phyloP scores from a whole-genome alignment of 2,329 filamentous ascomycete genomes.

The Anisogramma anomala region DNA sequence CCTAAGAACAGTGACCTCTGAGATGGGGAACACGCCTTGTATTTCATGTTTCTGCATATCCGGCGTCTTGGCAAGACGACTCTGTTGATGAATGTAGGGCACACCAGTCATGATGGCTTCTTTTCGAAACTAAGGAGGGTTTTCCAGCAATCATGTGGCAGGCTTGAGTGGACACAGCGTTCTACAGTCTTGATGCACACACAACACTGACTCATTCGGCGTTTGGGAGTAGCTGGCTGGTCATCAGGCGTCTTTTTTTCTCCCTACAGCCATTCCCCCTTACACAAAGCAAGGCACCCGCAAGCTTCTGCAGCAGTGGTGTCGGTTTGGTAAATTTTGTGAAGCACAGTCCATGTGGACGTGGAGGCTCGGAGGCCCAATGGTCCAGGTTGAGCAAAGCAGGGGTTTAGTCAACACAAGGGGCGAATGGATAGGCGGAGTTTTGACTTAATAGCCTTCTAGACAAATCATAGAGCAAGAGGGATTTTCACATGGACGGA shows the following conservation, averaged over 20 bases:
- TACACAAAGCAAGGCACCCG: not conserved
- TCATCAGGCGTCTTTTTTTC: not conserved
- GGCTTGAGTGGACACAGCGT: too few relatives aligned
- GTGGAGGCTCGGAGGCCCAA: not conserved
- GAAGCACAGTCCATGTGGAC: not conserved
- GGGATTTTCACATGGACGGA: too few relatives aligned
- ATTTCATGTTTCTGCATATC: too few relatives aligned
- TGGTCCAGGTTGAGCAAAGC: not conserved
- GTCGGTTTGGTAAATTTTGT: not conserved
- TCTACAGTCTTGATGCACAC: not conserved
- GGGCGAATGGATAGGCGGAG: not conserved
- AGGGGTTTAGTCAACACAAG: not conserved
- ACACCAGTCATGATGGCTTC: not conserved
- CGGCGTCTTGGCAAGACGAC: too few relatives aligned
- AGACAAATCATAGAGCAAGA: not conserved
- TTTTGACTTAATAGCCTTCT: not conserved
- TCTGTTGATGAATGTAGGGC: not conserved
- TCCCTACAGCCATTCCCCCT: not conserved
- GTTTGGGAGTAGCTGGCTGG: not conserved
- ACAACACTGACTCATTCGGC: not conserved
- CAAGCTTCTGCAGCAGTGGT: not conserved
- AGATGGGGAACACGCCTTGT: not conserved
- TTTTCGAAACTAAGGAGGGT: too few relatives aligned
- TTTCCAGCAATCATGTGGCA: too few relatives aligned
- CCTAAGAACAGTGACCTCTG: conserved; percentile 27